Conservation (phyloP, 371 early-diverging fungal genomes). For the Quaeritorhiza haematococci region DNA sequence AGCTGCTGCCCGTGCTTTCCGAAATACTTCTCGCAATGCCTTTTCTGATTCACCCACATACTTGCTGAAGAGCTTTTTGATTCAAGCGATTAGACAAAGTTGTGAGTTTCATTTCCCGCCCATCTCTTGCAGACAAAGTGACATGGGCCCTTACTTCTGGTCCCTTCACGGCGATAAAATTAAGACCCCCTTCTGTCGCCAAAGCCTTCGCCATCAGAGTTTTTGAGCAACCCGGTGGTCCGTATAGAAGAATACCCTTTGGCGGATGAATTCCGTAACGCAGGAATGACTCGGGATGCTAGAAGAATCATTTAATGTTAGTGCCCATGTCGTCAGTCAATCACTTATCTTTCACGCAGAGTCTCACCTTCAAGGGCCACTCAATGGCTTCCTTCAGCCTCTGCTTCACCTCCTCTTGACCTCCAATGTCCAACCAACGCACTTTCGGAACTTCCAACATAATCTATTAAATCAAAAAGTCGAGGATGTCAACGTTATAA, state of each 20-base stretch:
- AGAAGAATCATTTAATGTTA: neutral
- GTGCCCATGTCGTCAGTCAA: neutral
- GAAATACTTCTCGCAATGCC: constrained; percentile 90
- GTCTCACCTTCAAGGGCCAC: constrained; percentile 84
- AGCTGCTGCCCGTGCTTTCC: constrained; percentile 87
- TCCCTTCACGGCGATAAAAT: constrained; percentile 96
- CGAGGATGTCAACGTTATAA: neutral
- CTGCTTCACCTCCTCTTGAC: constrained; percentile 89
- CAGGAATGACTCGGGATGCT: constrained; percentile 85
- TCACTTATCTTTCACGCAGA: neutral
- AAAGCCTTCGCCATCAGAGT: constrained; percentile 97
- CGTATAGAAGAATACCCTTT: constrained; percentile 94
- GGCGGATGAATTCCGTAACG: constrained; percentile 89
- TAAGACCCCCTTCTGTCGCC: constrained; percentile 94
- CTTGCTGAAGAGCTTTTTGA: constrained; percentile 91
- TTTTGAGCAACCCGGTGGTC: constrained; percentile 98
- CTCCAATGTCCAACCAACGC: constrained; percentile 96
- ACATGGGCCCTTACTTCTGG: constrained; percentile 65
- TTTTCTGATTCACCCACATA: constrained; percentile 99
- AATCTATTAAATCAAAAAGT: constrained; percentile 40
- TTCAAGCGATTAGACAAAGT: too few species aligned
- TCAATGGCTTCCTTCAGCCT: constrained; percentile 96
- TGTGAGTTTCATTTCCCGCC: too few species aligned
- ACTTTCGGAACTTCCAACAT: constrained; percentile 91
- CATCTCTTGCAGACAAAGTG: too few species aligned